Base-by-base conservation (phyloP, 805 yeast species). In the Candida multigemmis region DNA sequence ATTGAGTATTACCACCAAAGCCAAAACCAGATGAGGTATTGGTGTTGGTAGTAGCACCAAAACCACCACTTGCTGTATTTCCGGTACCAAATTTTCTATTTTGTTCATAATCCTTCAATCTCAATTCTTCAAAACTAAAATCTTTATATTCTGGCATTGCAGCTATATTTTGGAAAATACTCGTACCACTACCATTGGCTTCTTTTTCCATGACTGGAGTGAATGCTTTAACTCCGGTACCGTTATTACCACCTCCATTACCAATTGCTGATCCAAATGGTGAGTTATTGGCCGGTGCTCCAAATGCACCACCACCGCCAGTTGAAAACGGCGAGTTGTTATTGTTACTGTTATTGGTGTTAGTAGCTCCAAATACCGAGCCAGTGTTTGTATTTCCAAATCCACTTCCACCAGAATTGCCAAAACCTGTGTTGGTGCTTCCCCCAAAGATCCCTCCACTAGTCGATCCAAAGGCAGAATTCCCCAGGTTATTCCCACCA, bases 101-200 rank as follows among this genome's bases (percentile, higher is more conserved):
- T 37, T 75, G 81, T 41, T 74, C 73, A 49, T 91, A 91, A 56
- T 91, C 99, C 50, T 80, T 89, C 40, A 70, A 60, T 47, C 99
- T 71, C 52, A 91, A 69, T 49, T 91, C 98, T 51, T 86, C 96
- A 44, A 77, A 71, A 0, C 95, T 82, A 42, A 53, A 82, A 40
- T 76, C 75, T 41, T 68, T 69, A 48, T 89, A 91, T 51, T 85
- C 94, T 4, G 94, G 94, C 96, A 91, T 87, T 23, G 83, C 71
- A 7, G 82, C 62, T 35, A 91, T 79, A 40, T 74, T 74, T 52
- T 89, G 84, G 55, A 64, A 87, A 26, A 65, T 55, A 28, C 41
- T 52, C 30, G 74, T 76, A 5, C 42, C 36, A 5, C 71, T 68
- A 17, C 74, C 69, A 3, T 48, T 35, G 8, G 75, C 60, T 44